Base-by-base conservation (phyloP, 1,284 basidiomycete genomes). In the Peniophora sp. region DNA sequence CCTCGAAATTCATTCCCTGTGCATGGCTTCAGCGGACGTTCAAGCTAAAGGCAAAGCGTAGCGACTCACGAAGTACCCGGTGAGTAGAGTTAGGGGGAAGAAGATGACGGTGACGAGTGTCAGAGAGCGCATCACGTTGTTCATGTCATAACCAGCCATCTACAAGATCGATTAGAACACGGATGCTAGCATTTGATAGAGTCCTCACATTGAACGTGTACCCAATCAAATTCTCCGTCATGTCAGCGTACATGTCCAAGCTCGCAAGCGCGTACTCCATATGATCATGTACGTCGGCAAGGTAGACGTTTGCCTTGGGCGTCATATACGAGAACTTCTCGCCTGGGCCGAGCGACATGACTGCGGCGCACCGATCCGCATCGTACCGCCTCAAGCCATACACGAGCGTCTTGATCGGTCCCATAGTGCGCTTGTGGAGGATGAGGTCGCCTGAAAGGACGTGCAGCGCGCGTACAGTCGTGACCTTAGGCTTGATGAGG, bases 201-300 rank as follows among this genome's bases (percentile, higher is more conserved):
- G 56, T 46, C 16, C 38, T 19, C 38, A 78, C 76, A 59, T 80
- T 81, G 68, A 81, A 88, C 2, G 81, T 78, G 61, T 81, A 87
- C 53, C 76, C 75, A 58, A 87, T 84, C 58, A 87, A 62, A 59
- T 87, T 86, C 59, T 86, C 83, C 14, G 80, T 71, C 52, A 83
- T 78, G 17, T 72, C 74, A 3, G 79, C 72, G 58, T 84, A 84
- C 78, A 82, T 84, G 57, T 86, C 83, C 50, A 87, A 58, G 56
- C 79, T 83, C 6, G 73, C 72, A 43, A 85, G 61, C 36, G 83
- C 78, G 56, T 82, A 83, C 52, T 85, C 82, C 69, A 83, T 82
- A 56, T 86, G 83, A 58, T 86, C 83, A 53, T 77, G 73, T 2
- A 85, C 81, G 60, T 85, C 83, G 10, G 81, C 80, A 79, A 85